Evolutionary conservation across 768 basidiomycete species (phyloP), one percentile per base, ranked within the genome.

Genomic region (Boletellus sp.): DNA sequence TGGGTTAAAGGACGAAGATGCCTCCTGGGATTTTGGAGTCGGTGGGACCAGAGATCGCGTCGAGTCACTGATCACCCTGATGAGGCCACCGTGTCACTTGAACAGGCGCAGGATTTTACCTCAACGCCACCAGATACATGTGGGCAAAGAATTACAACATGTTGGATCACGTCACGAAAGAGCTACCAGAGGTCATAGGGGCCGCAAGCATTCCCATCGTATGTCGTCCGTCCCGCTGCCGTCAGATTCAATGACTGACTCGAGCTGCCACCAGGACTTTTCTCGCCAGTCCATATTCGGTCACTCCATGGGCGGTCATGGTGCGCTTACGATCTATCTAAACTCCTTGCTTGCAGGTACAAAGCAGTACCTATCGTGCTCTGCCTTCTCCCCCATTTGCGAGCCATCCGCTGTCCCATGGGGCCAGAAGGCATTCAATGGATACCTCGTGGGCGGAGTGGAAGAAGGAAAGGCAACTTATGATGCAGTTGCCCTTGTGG

Each of bases 251-350:
- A 39, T 16, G 49, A 31, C 12, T 48, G 35, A 55, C 35, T 32
- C 6, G 26, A 20, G 19, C 36, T 26, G n/a, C 31, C 7, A 5
- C 22, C 59, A 94, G 91, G 92, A 98, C 73, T 77, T 85, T 57
- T 76, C 73, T 28, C 83, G 88, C 44, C 84, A 90, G 63, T 93
- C 92, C 19, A 85, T 98, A 60, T 88, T 92, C 62, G 96, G 96
- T 10, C 96, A 99, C 70, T 93, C 90, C 39, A 99, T 98, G 96
- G 92, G 90, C 50, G 96, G 96, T 2, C 94, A 96, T 63, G 96
- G 96, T 8, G 93, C 96, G 12, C 78, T 99, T 23, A 87, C 88
- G 15, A 70, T 97, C 34, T 97, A 97, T 70, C 84, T 98, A 39
- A 75, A 82, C 47, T 85, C 90, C 28, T 65, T 73, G 43, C 49